These are phyloP conservation scores for Agapanthus africanus DNA, from an alignment of 106 monocot genomes.

Conservation along the genomic window DNA sequence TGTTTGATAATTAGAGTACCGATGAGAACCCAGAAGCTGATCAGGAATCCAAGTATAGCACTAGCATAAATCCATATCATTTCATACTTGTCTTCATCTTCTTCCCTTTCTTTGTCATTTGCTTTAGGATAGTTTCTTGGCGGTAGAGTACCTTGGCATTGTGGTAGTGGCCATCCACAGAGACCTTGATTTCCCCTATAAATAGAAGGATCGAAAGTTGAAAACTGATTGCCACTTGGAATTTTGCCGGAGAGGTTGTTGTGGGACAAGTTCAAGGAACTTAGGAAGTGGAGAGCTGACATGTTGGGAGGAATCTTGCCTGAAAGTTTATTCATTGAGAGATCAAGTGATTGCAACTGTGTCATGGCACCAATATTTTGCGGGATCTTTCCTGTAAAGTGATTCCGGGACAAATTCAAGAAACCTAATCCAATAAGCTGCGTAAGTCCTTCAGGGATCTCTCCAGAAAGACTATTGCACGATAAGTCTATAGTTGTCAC, in stretches of 20 bases:
- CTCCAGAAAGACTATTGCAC: not conserved
- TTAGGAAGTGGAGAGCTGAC: not conserved
- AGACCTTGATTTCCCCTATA: not conserved
- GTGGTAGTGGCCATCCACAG: not conserved
- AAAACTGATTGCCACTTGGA: not conserved
- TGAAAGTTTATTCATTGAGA: not conserved
- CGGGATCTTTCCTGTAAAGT: not conserved
- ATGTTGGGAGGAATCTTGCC: not conserved
- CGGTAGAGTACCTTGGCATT: no score
- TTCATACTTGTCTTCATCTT: not conserved
- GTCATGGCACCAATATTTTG: not conserved
- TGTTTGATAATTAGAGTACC: no score
- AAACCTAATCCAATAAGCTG: not conserved
- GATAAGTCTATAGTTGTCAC: constrained; percentile 1
- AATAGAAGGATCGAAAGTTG: constrained; percentile 1
- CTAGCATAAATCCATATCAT: not conserved
- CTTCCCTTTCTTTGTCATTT: not conserved
- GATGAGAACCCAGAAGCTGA: not conserved
- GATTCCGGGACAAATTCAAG: constrained; percentile 5
- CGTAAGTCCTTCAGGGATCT: not conserved
- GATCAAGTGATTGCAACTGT: not conserved
- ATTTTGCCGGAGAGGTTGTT: constrained; percentile 1
- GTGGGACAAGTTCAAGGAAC: not conserved
- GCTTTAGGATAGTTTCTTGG: not conserved
- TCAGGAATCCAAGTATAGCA: not conserved